Conservation (phyloP, 2,329 filamentous ascomycete genomes). For the Trichophyton mentagrophytes region DNA sequence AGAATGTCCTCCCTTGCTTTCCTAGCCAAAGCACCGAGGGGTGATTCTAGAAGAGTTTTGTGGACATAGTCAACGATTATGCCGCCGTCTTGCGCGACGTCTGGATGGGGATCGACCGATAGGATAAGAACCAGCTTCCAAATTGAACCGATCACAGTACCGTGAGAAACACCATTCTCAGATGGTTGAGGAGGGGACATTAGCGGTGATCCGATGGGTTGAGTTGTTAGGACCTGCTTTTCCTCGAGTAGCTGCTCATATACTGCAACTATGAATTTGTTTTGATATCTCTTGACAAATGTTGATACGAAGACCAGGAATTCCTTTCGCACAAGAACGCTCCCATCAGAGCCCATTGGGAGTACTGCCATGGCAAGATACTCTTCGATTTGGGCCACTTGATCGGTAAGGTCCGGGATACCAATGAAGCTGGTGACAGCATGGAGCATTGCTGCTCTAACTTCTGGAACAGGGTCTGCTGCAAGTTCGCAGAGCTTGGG, state of each 20-base stretch:
- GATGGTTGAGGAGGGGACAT: slow-evolving; percentile 14
- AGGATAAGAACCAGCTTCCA: slow-evolving; percentile 90
- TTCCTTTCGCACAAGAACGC: slow-evolving; percentile 86
- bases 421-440: slow-evolving; percentile 89
- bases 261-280: slow-evolving; percentile 79
- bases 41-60: slow-evolving; percentile 61
- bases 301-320: slow-evolving; percentile 85
- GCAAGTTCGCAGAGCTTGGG: slow-evolving; percentile 66
- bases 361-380: slow-evolving; percentile 78
- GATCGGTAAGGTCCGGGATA: slow-evolving; percentile 81
- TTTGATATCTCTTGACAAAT: slow-evolving; percentile 80
- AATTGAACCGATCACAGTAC: slow-evolving; percentile 82
- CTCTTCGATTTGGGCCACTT: slow-evolving; percentile 83
- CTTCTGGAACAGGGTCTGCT: slow-evolving; percentile 79
- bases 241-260: slow-evolving; percentile 86
- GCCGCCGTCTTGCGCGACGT: slow-evolving; percentile 74
- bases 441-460: slow-evolving; percentile 83
- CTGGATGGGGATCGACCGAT: slow-evolving; percentile 86
- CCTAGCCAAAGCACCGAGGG: slow-evolving; percentile 58
- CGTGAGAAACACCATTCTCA: slow-evolving; percentile 55
- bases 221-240: slow-evolving; percentile 51
- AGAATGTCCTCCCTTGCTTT: slow-evolving; percentile 55
- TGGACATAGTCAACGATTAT: slow-evolving; percentile 81
- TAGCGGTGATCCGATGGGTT: slow-evolving; percentile 21
- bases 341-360: slow-evolving; percentile 86